Percentiles rank a stretch among this genome's conserved stretches.
These are phyloP conservation scores for Cryptococcus hybrid DNA, from an alignment of 1,284 basidiomycete genomes.

Conservation along the genomic window DNA sequence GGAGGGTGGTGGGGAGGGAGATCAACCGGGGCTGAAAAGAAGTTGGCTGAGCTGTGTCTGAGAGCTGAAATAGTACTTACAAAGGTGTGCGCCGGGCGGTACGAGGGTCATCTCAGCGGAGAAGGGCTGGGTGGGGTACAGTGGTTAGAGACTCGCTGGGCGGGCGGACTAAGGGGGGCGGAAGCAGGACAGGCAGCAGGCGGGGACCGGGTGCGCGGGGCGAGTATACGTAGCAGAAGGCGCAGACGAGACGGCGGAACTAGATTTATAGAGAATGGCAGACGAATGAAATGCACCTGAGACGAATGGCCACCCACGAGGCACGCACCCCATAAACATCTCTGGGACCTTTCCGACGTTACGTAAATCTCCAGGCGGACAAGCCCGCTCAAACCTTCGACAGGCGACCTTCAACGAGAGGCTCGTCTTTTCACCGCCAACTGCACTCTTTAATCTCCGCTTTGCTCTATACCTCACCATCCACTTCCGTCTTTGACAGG, in stretches of 20 bases:
- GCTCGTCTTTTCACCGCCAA: too few relatives aligned
- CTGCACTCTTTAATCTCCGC: neutral
- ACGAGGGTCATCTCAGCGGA: slow-evolving; percentile 31
- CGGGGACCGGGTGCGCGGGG: neutral
- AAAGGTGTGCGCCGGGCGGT: slow-evolving; percentile 38
- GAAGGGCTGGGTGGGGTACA: too few relatives aligned
- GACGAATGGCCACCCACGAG: too few relatives aligned
- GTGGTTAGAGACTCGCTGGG: too few relatives aligned
- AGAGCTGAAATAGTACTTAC: slow-evolving; percentile 24
- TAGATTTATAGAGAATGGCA: too few relatives aligned
- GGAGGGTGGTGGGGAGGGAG: slow-evolving; percentile 45
- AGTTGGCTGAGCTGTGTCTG: neutral
- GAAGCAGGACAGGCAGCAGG: neutral
- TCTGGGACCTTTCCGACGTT: too few relatives aligned
- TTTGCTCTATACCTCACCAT: neutral
- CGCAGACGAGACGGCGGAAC: too few relatives aligned
- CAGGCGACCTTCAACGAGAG: too few relatives aligned
- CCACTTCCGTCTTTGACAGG: neutral
- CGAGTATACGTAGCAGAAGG: neutral
- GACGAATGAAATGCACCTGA: too few relatives aligned
- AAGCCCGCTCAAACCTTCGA: too few relatives aligned
- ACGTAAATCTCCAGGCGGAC: too few relatives aligned
- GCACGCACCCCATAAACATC: too few relatives aligned
- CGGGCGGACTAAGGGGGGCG: neutral
- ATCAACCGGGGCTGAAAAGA: slow-evolving; percentile 34